Evolutionary conservation across 768 basidiomycete genomes (phyloP).

Genomic region (Termitomyces sp.): DNA sequence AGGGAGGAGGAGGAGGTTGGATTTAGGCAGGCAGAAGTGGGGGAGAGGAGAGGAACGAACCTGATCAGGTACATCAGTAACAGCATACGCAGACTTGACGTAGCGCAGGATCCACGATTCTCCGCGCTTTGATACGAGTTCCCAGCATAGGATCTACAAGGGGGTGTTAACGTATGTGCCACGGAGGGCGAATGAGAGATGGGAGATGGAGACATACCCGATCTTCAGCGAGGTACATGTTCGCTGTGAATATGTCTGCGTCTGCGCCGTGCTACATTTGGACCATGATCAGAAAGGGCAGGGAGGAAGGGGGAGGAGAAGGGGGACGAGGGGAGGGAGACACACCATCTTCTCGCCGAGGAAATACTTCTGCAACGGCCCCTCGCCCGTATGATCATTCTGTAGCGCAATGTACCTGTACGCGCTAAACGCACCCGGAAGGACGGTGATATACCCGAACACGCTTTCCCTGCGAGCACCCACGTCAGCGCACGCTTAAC

Average conservation of each 20-base stretch:
- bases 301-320: no score
- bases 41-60: slow-evolving; percentile 34
- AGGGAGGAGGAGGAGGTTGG: no score
- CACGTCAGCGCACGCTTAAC: no score
- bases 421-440: slow-evolving; percentile 91
- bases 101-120: slow-evolving; percentile 93
- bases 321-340: no score
- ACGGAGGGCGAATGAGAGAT: no score
- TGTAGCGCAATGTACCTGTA: slow-evolving; percentile 90
- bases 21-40: no score
- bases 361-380: slow-evolving; percentile 95
- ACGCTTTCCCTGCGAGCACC: slow-evolving; percentile 56
- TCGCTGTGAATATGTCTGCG: slow-evolving; percentile 91
- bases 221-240: slow-evolving; percentile 96
- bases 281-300: no score
- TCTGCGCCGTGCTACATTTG: slow-evolving; percentile 64
- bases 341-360: slow-evolving; percentile 80
- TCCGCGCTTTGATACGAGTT: slow-evolving; percentile 92
- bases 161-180: no score
- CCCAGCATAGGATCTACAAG: slow-evolving; percentile 87
- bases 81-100: slow-evolving; percentile 90
- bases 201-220: slow-evolving; percentile 36
- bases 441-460: slow-evolving; percentile 93
- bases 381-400: slow-evolving; percentile 80
- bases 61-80: slow-evolving; percentile 93